Conservation (phyloP, 345 rosid genomes). For the Ceriops decandra region DNA sequence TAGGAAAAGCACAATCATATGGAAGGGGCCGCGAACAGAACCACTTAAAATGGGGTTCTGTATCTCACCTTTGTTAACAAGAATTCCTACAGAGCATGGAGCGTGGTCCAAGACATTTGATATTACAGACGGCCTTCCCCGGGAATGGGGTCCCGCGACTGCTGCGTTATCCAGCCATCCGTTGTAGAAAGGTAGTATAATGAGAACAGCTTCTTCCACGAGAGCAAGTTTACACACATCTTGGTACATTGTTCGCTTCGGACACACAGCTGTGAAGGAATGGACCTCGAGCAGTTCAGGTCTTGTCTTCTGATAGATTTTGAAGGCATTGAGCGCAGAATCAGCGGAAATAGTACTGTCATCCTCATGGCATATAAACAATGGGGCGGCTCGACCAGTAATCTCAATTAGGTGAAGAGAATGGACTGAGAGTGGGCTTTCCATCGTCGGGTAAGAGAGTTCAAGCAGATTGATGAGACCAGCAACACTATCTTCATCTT, state of each 20-base stretch:
- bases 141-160: slow-evolving; percentile 22
- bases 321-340: slow-evolving; percentile 37
- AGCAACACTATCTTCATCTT: background rate
- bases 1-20: background rate
- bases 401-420: background rate
- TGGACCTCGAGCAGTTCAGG: slow-evolving; percentile 25
- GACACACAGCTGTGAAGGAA: slow-evolving; percentile 42
- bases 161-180: slow-evolving; percentile 23
- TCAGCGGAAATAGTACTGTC: slow-evolving; percentile 1
- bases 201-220: slow-evolving; percentile 36
- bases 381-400: background rate
- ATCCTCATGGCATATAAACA: background rate
- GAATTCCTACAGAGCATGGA: slow-evolving; percentile 66
- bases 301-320: slow-evolving; percentile 35
- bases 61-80: background rate
- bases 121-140: slow-evolving; percentile 27
- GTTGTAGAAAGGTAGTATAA: slow-evolving; percentile 50
- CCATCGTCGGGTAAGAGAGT: background rate
- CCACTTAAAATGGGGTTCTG: background rate
- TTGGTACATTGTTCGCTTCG: slow-evolving; percentile 56
- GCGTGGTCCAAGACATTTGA: slow-evolving; percentile 43
- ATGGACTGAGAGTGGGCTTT: background rate
- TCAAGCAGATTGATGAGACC: background rate
- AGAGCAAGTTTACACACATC: slow-evolving; percentile 63
- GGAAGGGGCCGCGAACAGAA: background rate